These are phyloP conservation scores for Brassica cretica DNA, from an alignment of 345 rosid genomes.

Conservation along the genomic window DNA sequence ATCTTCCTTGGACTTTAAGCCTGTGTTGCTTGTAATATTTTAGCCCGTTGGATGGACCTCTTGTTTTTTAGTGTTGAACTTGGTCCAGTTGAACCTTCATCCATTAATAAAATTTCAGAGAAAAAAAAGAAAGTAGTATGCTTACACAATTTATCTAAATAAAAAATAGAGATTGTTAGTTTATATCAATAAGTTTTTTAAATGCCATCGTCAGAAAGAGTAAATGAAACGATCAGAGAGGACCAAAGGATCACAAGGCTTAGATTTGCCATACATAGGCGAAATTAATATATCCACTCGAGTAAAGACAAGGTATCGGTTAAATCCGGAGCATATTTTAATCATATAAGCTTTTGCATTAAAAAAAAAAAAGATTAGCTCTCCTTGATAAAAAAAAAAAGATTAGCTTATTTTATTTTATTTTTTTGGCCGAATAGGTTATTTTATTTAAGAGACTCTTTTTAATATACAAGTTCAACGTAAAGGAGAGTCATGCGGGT, in stretches of 20 bases:
- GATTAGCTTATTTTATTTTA: neutral
- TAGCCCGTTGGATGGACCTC: no score
- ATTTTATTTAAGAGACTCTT: neutral
- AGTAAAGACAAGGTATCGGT: neutral
- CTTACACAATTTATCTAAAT: neutral
- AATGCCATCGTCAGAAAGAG: neutral
- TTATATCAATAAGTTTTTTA: neutral
- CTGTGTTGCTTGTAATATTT: no score
- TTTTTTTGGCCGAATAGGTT: no score
- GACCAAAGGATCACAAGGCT: conserved; percentile 6
- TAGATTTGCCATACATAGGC: neutral
- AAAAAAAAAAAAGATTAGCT: neutral
- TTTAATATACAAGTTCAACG: conserved; percentile 21
- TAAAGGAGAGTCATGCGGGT: conserved; percentile 42
- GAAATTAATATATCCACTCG: conserved; percentile 24
- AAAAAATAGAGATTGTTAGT: neutral
- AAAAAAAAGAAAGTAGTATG: neutral
- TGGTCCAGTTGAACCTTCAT: no score
- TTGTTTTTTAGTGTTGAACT: no score
- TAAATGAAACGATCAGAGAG: conserved; percentile 15
- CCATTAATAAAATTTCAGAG: no score
- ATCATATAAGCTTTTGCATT: neutral
- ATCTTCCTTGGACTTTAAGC: no score
- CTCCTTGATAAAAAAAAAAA: no score
- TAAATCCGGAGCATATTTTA: conserved; percentile 10